These are phyloP conservation scores for Plenodomus tracheiphilus DNA, from an alignment of 2,329 filamentous ascomycete genomes.

Conservation along the genomic window DNA sequence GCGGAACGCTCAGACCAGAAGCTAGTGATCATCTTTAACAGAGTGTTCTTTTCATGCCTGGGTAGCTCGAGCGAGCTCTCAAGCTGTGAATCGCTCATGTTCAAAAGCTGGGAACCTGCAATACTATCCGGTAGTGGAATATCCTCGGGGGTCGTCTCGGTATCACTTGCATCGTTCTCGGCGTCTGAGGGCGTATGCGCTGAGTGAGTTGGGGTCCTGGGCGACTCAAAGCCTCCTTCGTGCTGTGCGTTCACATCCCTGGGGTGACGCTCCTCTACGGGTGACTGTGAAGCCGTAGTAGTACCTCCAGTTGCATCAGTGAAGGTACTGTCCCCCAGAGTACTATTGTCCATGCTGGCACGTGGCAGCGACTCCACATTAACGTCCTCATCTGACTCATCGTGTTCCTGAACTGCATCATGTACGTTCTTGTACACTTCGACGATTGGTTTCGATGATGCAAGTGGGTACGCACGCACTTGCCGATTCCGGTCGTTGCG, in stretches of 20 bases:
- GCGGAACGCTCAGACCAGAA: slow-evolving; percentile 99
- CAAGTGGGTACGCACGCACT: slow-evolving; percentile 83
- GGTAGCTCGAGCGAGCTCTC: slow-evolving; percentile 74
- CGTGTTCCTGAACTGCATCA: slow-evolving; percentile 84
- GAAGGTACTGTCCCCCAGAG: slow-evolving; percentile 39
- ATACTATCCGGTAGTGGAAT: slow-evolving; percentile 65
- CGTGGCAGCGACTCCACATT: slow-evolving; percentile 36
- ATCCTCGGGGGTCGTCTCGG: slow-evolving; percentile 72
- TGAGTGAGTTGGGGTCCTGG: slow-evolving; percentile 32
- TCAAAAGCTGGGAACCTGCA: slow-evolving; percentile 56
- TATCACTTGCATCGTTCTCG: slow-evolving; percentile 64
- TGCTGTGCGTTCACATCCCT: slow-evolving; percentile 16
- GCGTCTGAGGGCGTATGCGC: slow-evolving; percentile 55
- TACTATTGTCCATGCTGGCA: slow-evolving; percentile 43
- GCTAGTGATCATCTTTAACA: slow-evolving; percentile 94
- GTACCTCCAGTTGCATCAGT: slow-evolving; percentile 36
- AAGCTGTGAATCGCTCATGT: slow-evolving; percentile 58
- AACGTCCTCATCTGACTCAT: slow-evolving; percentile 66
- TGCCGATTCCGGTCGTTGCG: slow-evolving; percentile 76
- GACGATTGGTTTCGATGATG: slow-evolving; percentile 92
- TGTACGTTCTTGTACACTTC: slow-evolving; percentile 94
- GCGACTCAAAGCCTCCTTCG: slow-evolving; percentile 29
- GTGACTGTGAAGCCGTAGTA: slow-evolving; percentile 40
- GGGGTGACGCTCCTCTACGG: slow-evolving; percentile 35
- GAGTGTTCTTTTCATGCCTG: slow-evolving; percentile 87